These are phyloP conservation scores for Trifolium subterraneum DNA, from an alignment of 306 rosid species.

Conservation along the genomic window DNA sequence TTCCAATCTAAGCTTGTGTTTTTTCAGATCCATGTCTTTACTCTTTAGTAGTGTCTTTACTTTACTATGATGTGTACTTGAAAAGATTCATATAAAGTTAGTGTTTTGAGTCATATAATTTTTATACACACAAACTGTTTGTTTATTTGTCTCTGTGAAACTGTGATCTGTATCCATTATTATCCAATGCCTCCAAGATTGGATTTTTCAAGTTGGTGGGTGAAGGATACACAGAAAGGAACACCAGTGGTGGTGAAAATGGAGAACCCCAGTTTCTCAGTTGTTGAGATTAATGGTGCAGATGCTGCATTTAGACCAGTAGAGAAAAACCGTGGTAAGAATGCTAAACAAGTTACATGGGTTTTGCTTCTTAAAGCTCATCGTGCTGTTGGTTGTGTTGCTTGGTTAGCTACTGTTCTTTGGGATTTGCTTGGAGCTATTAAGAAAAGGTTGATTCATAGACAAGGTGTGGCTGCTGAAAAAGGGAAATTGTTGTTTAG, in stretches of 20 bases:
- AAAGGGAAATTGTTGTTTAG: slow-evolving; percentile 66
- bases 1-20: slow-evolving; percentile 29
- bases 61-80: slow-evolving; percentile 25
- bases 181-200: slow-evolving; percentile 73
- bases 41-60: slow-evolving; percentile 32
- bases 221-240: slow-evolving; percentile 62
- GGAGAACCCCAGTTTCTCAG: slow-evolving; percentile 88
- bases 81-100: slow-evolving; percentile 45
- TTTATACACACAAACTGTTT: not conserved
- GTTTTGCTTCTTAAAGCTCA: slow-evolving; percentile 90
- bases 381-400: slow-evolving; percentile 73
- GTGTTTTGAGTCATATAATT: slow-evolving; percentile 12
- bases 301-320: slow-evolving; percentile 86
- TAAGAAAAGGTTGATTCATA: slow-evolving; percentile 72
- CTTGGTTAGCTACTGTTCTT: slow-evolving; percentile 67
- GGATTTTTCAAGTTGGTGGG: slow-evolving; percentile 76
- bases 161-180: slow-evolving; percentile 22
- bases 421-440: slow-evolving; percentile 77
- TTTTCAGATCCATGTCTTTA: slow-evolving; percentile 66
- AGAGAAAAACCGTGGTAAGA: slow-evolving; percentile 78
- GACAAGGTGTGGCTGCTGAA: slow-evolving; percentile 64
- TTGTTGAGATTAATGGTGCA: slow-evolving; percentile 81
- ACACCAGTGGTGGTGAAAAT: slow-evolving; percentile 88
- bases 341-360: slow-evolving; percentile 91
- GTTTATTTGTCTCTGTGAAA: not conserved